Base-by-base conservation (phyloP, 345 rosid species). In the Populus tremula region DNA sequence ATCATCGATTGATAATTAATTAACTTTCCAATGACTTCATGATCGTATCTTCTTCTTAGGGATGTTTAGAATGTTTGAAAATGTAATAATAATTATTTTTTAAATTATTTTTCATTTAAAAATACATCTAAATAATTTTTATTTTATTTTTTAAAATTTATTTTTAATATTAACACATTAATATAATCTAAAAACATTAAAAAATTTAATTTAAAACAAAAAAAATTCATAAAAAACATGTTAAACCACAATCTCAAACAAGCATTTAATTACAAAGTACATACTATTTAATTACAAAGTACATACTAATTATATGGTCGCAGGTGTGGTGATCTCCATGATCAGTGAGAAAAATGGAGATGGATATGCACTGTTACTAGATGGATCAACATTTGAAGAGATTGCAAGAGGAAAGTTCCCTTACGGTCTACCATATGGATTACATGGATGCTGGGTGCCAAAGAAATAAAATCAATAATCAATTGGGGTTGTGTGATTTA, bases 371-470 rank as follows among this genome's bases (percentile, higher is more conserved):
- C 66, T 95, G 21, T 27, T 95, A 76, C 81, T 95, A 29, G 97
- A 95, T 62, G 99, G 97, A 75, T 82, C 86, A 62, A 87, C 93
- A 35, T 95, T 95, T 68, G 87, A 92, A 85, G 99, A 93, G 85
- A 90, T 93, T 80, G 98, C 98, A 41, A 90, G 96, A 85, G 99
- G 98, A 69, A 92, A 85, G 84, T 91, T 95, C 81, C 98, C 99
- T 61, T 91, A 93, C 39, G 97, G 97, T 59, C 91, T 95, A 67
- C 99, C 99, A 14, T 95, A 93, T 69, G 99, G 99, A 6, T 82
- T 95, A 33, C 99, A 95, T 85, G 99, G 99, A 70, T 92, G 98
- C 80, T 95, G 98, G 99, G 90, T 95, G 23, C 98, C 98, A 1
- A 92, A 87, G 64, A 77, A 70, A 13, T 76, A 71, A 80, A 18